Percentiles rank a stretch among this genome's conserved stretches.
Conservation (phyloP, 2,329 filamentous ascomycete genomes). For the Ophiosphaerella korrae region DNA sequence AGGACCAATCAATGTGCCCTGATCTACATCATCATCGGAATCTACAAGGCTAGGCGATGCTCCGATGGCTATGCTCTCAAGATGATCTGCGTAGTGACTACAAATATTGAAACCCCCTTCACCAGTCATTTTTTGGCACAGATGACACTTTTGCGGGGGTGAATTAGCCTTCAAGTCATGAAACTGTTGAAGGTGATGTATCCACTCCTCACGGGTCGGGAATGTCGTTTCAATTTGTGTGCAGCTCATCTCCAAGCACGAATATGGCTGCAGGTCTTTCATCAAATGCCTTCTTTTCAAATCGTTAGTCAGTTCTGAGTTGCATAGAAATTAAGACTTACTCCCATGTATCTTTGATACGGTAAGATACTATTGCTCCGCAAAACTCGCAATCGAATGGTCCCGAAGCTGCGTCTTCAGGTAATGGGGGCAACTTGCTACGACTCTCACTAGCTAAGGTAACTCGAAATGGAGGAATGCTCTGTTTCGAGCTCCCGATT, state of each 20-base stretch:
- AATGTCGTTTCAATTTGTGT: not conserved
- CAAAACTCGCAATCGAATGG: not conserved
- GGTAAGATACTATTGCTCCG: not conserved
- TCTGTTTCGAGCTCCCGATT: not conserved
- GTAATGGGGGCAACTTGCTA: not conserved
- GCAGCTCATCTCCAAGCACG: constrained; percentile 1
- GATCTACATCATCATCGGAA: too few relatives aligned
- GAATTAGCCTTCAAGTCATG: not conserved
- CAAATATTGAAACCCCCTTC: not conserved
- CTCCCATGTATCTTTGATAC: not conserved
- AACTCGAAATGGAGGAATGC: not conserved
- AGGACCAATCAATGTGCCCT: too few relatives aligned
- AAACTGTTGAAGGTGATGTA: not conserved
- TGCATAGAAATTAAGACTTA: not conserved
- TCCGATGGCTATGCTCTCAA: too few relatives aligned
- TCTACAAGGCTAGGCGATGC: too few relatives aligned
- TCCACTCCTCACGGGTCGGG: not conserved
- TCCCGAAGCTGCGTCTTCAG: not conserved
- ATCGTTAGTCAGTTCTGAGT: not conserved
- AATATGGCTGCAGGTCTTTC: constrained; percentile 4
- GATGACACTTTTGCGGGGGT: not conserved
- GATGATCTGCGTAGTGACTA: too few relatives aligned
- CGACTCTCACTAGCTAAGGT: not conserved
- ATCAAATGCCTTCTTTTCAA: constrained; percentile 1
- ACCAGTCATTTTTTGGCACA: not conserved